phyloP scores from a whole-genome alignment of 306 rosid genomes.

The Alnus glutinosa region DNA sequence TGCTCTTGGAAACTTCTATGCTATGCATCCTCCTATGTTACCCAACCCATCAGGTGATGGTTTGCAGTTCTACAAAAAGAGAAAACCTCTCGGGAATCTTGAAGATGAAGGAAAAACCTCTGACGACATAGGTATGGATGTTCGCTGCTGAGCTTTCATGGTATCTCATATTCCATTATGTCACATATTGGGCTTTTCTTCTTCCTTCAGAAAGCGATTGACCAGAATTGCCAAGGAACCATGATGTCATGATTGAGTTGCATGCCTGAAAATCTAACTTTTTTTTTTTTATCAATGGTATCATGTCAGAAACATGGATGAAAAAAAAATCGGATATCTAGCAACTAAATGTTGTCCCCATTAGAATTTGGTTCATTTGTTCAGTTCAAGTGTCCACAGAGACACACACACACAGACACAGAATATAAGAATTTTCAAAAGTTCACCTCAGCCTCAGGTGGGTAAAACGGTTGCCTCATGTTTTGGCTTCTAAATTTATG shows the following conservation, averaged over 20 bases:
- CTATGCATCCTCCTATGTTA: conserved; percentile 87
- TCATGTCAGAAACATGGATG: background rate
- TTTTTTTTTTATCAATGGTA: background rate
- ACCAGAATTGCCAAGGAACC: background rate
- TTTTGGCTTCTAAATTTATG: no score
- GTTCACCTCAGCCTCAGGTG: no score
- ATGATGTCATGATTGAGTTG: background rate
- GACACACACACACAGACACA: no score
- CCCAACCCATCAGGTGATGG: conserved; percentile 88
- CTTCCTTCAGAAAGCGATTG: background rate
- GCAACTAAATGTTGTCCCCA: background rate
- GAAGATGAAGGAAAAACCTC: conserved; percentile 35
- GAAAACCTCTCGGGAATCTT: conserved; percentile 38
- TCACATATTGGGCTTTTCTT: background rate
- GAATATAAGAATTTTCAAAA: no score
- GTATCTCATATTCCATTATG: background rate
- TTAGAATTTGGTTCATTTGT: no score
- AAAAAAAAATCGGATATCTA: background rate
- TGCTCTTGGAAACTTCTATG: conserved; percentile 86
- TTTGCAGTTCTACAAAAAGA: conserved; percentile 61
- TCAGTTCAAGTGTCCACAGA: no score
- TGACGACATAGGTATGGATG: conserved; percentile 45
- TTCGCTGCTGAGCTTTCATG: conserved; percentile 18
- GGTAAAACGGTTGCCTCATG: no score
- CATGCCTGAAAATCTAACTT: background rate